Evolutionary conservation across 352 stramenopile genomes (phyloP), one percentile per base, ranked within the genome.

Genomic region (Globisporangium heterothallicum): DNA sequence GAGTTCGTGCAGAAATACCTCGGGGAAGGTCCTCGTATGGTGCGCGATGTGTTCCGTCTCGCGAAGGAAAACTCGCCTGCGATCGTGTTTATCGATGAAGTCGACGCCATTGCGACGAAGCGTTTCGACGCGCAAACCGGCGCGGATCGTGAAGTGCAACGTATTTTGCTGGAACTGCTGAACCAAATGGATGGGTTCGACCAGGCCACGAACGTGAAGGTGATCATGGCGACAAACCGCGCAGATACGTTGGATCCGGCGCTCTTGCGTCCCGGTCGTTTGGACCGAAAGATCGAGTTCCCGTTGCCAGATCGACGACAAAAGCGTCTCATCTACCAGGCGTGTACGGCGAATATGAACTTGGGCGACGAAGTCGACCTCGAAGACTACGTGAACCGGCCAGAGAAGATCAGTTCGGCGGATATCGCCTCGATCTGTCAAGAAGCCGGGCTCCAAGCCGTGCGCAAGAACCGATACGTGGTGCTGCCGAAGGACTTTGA

Each of bases 131-230:
- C 96, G 4, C 95, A 99, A 72, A 99, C 95, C 10, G 96, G 96
- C 55, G 96, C 96, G 6, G 96, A 98, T 77, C 78, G 94, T 36
- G 94, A 98, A 62, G 85, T 96, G 52, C 97, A 99, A 74, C 95
- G 97, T 56, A 99, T 99, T 61, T 69, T 99, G 55, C 83, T 99
- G n/a, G 97, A 99, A 70, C 74, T 99, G 40, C 76, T 99, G 10
- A 99, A 99, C 81, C 97, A 99, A 70, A 99, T 99, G 97, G 97
- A 99, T 78, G 97, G 97, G 24, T 99, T 99, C 59, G 97, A 99
- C 76, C 96, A 99, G 73, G 95, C 89, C 38, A 99, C 96, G 27
- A 99, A 99, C 76, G 97, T 99, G 64, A 99, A 99, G 82, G 96
- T 99, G 29, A 99, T 99, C 64, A 99, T 99, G 97, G 97, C 97